Conservation (phyloP, 129 eudicot species). For the Flaveria robusta region DNA sequence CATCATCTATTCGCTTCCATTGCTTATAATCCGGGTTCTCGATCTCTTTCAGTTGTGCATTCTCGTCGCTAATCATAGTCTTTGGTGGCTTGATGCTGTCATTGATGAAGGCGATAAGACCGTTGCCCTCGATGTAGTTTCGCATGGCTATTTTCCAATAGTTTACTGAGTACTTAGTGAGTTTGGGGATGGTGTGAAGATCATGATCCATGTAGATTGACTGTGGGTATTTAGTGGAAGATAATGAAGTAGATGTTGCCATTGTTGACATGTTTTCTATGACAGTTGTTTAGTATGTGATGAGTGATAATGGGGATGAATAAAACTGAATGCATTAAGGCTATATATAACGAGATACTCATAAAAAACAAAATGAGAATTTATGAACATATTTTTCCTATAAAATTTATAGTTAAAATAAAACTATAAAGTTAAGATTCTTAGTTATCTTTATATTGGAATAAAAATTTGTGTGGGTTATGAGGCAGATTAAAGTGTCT, state of each 20-base stretch:
- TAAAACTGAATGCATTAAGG: too few relatives aligned
- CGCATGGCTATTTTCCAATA: constrained; percentile 11
- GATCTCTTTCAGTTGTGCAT: not conserved
- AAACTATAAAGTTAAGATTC: too few relatives aligned
- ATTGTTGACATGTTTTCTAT: not conserved
- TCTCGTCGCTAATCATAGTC: too few relatives aligned
- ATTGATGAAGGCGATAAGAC: constrained; percentile 16
- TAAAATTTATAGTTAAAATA: too few relatives aligned
- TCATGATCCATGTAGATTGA: constrained; percentile 8
- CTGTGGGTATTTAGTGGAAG: not conserved
- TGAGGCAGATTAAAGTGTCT: too few relatives aligned
- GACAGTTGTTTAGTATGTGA: too few relatives aligned
- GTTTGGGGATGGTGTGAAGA: constrained; percentile 13
- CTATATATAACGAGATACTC: too few relatives aligned
- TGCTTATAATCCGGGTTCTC: not conserved
- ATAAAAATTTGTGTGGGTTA: too few relatives aligned
- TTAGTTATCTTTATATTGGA: too few relatives aligned
- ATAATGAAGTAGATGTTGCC: not conserved
- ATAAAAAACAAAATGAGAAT: too few relatives aligned
- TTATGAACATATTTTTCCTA: too few relatives aligned
- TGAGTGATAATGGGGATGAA: too few relatives aligned
- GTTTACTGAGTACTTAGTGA: not conserved
- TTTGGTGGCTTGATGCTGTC: constrained; percentile 17
- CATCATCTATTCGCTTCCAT: constrained; percentile 13
- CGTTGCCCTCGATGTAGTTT: not conserved